Percentiles rank a stretch among this genome's conserved stretches.
These are phyloP conservation scores for Cryptococcus sp. DNA, from an alignment of 1,284 basidiomycete species.

Conservation along the genomic window DNA sequence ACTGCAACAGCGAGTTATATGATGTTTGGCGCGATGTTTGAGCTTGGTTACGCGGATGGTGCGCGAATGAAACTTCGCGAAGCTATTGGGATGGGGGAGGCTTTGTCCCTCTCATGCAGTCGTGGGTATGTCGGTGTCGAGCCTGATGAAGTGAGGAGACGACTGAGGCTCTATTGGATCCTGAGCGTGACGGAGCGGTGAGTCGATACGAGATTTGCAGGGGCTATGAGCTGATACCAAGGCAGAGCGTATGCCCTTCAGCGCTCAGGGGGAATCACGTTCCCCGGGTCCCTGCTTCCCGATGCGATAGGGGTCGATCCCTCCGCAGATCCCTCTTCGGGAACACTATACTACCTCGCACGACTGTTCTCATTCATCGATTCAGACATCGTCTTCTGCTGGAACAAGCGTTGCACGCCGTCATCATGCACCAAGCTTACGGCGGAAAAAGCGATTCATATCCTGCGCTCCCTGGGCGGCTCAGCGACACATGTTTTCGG, in stretches of 20 bases:
- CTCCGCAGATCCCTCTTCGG: conserved; percentile 3
- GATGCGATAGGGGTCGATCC: conserved; percentile 1
- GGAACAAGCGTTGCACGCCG: conserved; percentile 27
- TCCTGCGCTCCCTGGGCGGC: conserved; percentile 20
- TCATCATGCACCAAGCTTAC: conserved; percentile 21
- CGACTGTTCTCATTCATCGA: conserved; percentile 34
- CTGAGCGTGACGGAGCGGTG: conserved; percentile 38
- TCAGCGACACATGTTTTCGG: conserved; percentile 28
- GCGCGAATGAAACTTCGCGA: conserved; percentile 29
- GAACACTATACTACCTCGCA: conserved; percentile 26
- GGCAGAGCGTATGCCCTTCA: conserved; percentile 30
- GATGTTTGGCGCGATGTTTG: conserved; percentile 37
- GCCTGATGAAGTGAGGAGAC: conserved; percentile 17
- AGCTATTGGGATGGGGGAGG: conserved; percentile 28
- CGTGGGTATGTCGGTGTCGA: conserved; percentile 12
- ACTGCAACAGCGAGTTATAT: conserved; percentile 30
- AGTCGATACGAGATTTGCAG: conserved; percentile 1
- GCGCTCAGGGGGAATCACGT: conserved; percentile 26
- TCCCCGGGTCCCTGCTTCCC: conserved; percentile 16
- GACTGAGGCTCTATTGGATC: conserved; percentile 32
- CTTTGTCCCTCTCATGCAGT: conserved; percentile 21
- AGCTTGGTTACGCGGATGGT: conserved; percentile 27
- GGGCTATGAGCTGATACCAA: not conserved
- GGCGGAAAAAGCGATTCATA: conserved; percentile 4
- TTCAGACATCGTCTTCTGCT: conserved; percentile 32